These are phyloP conservation scores for Corylus americana DNA, from an alignment of 306 rosid genomes.

Conservation along the genomic window DNA sequence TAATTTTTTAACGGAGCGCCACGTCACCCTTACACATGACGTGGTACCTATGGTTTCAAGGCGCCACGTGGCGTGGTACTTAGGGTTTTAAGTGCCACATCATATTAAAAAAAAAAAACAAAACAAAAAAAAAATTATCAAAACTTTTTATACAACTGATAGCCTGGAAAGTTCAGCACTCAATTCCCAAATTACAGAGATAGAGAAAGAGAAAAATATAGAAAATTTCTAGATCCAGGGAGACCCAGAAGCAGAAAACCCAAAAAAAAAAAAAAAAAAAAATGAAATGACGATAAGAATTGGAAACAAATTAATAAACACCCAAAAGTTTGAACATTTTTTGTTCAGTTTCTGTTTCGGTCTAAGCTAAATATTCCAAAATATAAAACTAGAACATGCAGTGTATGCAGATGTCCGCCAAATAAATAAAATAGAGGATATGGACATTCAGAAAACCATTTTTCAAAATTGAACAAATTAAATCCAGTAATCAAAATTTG, in stretches of 20 bases:
- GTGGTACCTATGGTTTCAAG: too few species aligned
- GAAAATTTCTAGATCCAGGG: too few species aligned
- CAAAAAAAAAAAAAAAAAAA: not conserved
- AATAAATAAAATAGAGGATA: conserved; percentile 11
- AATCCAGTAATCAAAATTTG: conserved; percentile 19
- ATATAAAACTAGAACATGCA: not conserved
- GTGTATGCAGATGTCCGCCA: conserved; percentile 18
- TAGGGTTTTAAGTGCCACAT: too few species aligned
- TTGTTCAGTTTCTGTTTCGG: not conserved
- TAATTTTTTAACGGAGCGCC: too few species aligned
- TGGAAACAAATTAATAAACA: not conserved
- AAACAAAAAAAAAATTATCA: not conserved
- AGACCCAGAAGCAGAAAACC: too few species aligned
- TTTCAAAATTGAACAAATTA: conserved; percentile 5
- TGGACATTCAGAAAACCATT: conserved; percentile 19
- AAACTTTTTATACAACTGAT: conserved; percentile 15
- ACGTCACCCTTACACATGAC: too few species aligned
- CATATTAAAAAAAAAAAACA: too few species aligned
- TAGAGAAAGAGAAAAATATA: too few species aligned
- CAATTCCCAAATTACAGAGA: too few species aligned
- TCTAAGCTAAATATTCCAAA: not conserved
- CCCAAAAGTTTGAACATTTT: not conserved
- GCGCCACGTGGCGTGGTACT: too few species aligned
- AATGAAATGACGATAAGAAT: not conserved
- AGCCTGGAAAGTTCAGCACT: conserved; percentile 21